Evolutionary conservation across 108 stramenopile genomes (phyloP), one percentile per base, ranked within the genome.

Genomic region (Aurantiochytrium sp.): DNA sequence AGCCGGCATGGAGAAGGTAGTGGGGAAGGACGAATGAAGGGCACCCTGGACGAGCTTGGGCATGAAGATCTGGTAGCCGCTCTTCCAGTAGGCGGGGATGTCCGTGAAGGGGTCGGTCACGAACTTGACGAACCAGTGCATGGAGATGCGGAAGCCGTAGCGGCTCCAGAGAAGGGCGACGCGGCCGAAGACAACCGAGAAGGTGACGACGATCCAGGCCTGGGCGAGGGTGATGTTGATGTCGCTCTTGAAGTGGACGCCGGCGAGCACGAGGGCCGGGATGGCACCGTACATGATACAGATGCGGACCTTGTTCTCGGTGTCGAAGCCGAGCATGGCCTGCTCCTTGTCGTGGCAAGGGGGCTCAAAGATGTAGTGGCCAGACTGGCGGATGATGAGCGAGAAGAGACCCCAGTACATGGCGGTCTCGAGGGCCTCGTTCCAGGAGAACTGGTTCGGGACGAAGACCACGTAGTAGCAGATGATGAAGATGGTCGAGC

Each of bases 321-420:
- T 81, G 24, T 81, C 73, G 24, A 81, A 81, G 19, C 73, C 73
- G 39, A 81, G 73, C 73, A 81, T 81, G 45, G 73, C 73, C 73
- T 81, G 73, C 73, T 81, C 73, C 73, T 81, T 81, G 73, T 81
- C 73, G 45, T 81, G 73, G 73, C 73, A 81, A 81, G 73, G 73
- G 45, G 73, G 73, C 45, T 81, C 73, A 24, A 81, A 81, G 27
- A 81, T 30, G 73, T 81, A 81, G 45, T 81, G 73, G 73, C 73
- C 73, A 24, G 73, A 6, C 45, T 81, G 73, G 73, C 73, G 73
- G 42, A 81, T 41, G 4, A 81, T 81, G 27, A 81, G 73, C 42
- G 73, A 81, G 73, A 81, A 48, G 73, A 81, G 73, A 48, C 73
- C 73, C 73, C 39, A 48, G 73, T 81, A 81, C 73, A 81, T 81